Evolutionary conservation across 129 eudicot species (phyloP).

Genomic region (Flaveria ramosissima): DNA sequence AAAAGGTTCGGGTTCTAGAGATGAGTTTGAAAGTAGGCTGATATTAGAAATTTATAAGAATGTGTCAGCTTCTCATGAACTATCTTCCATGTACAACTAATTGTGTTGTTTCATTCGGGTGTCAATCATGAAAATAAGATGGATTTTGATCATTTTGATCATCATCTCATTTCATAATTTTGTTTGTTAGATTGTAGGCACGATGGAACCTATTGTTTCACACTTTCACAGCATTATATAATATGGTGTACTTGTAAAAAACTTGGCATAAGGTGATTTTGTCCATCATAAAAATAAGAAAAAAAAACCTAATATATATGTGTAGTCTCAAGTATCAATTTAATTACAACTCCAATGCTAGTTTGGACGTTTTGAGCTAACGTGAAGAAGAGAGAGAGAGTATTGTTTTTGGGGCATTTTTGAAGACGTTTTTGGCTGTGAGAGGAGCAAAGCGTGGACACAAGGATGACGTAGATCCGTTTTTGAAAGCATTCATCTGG

Average conservation of each 20-base stretch:
- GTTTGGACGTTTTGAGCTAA: no score
- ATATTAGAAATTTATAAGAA: constrained; percentile 39
- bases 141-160: constrained; percentile 2
- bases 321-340: no score
- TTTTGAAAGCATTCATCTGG: no score
- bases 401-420: no score
- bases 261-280: not conserved
- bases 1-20: constrained; percentile 30
- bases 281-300: not conserved
- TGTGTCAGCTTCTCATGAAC: constrained; percentile 38
- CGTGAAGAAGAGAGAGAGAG: no score
- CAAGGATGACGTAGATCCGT: no score
- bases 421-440: no score
- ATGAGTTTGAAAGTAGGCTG: constrained; percentile 34
- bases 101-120: not conserved
- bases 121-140: not conserved
- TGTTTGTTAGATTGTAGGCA: not conserved
- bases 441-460: no score
- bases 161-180: constrained; percentile 1
- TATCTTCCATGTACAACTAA: constrained; percentile 34
- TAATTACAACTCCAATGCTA: no score
- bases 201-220: no score
- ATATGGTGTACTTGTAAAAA: not conserved
- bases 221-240: not conserved
- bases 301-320: no score